Evolutionary conservation across 176 grass and related monocot species (phyloP).

Genomic region (Hordeum marinum): DNA sequence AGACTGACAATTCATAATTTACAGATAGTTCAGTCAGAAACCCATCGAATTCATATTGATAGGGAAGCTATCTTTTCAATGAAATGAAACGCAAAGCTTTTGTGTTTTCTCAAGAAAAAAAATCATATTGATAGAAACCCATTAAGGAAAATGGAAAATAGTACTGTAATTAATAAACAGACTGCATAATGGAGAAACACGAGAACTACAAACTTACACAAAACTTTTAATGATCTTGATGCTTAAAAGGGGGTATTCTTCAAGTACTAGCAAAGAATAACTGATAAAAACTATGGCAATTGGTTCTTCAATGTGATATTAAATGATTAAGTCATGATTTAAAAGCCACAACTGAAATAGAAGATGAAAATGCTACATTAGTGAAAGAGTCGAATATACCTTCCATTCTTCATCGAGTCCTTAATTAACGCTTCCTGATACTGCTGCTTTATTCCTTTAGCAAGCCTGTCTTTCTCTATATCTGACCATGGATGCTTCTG

Average conservation of each 20-base stretch:
- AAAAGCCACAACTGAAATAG: not conserved
- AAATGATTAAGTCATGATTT: not conserved
- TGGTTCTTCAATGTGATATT: not conserved
- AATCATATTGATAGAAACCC: not conserved
- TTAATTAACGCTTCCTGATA: conserved; percentile 86
- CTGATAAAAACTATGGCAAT: not conserved
- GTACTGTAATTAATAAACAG: not conserved
- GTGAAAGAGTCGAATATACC: conserved; percentile 31
- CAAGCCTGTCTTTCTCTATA: conserved; percentile 70
- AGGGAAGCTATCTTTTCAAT: too few species aligned
- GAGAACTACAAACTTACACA: conserved; percentile 2
- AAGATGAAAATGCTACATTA: conserved; percentile 3
- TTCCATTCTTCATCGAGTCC: conserved; percentile 62
- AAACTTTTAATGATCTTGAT: conserved; percentile 12
- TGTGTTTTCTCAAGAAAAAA: too few species aligned
- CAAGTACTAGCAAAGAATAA: not conserved
- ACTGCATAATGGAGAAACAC: not conserved
- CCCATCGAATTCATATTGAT: not conserved
- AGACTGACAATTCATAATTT: conserved; percentile 10
- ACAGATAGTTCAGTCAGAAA: not conserved
- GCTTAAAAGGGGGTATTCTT: not conserved
- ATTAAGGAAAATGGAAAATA: not conserved
- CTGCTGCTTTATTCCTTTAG: conserved; percentile 92
- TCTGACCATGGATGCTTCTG: conserved; percentile 70
- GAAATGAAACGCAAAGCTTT: too few species aligned